Evolutionary conservation across 1,284 basidiomycete genomes (phyloP).

Genomic region (Leucoagaricus sp.): DNA sequence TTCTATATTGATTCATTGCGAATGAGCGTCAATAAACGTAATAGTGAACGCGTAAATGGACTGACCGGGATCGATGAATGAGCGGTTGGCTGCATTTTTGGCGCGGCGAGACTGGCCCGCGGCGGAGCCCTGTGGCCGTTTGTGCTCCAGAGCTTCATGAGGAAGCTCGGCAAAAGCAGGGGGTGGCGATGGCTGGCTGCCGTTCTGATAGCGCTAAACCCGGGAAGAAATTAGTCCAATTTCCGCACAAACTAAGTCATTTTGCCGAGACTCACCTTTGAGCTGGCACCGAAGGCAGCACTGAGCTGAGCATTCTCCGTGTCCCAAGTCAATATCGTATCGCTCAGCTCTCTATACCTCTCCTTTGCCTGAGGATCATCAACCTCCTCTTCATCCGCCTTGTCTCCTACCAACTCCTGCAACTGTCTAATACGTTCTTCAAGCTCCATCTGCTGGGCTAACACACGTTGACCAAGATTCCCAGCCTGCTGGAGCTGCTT

Average conservation of each 20-base stretch:
- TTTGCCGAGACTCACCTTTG: conserved; percentile 51
- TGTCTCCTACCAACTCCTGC: conserved; percentile 67
- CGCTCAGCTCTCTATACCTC: conserved; percentile 76
- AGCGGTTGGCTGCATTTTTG: conserved; percentile 83
- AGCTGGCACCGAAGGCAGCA: conserved; percentile 56
- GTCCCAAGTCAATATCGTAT: conserved; percentile 82
- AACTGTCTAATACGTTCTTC: conserved; percentile 84
- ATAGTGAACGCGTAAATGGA: conserved; percentile 25
- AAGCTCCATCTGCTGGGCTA: conserved; percentile 89
- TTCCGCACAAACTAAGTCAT: neutral
- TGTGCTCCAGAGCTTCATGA: conserved; percentile 46
- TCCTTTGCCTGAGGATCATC: conserved; percentile 63
- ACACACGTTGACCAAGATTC: conserved; percentile 87
- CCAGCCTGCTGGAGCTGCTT: conserved; percentile 89
- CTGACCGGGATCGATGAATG: conserved; percentile 76
- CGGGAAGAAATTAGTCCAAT: too few relatives aligned
- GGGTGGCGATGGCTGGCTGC: conserved; percentile 37
- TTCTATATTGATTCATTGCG: conserved; percentile 47
- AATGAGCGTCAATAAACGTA: conserved; percentile 21
- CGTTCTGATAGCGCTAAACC: conserved; percentile 35
- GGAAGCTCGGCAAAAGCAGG: conserved; percentile 40
- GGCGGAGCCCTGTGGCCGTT: conserved; percentile 46
- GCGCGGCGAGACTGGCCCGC: conserved; percentile 81
- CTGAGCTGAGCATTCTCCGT: conserved; percentile 81
- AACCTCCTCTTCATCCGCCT: conserved; percentile 36